phyloP scores from a whole-genome alignment of 257 asterid species.

The Lantana camara region DNA sequence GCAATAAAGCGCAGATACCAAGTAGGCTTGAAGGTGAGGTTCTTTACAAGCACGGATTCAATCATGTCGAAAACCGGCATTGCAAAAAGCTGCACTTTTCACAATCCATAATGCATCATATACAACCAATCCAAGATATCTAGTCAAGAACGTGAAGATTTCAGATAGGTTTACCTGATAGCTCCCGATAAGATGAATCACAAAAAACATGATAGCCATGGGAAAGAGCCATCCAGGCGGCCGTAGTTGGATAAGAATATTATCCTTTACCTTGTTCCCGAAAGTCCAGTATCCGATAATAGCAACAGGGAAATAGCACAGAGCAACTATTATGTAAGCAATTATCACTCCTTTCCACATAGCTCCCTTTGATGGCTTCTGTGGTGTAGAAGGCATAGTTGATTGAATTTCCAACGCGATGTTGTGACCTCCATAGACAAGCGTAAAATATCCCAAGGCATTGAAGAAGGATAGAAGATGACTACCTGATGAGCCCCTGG shows the following conservation, averaged over 20 bases:
- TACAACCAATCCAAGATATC: no score
- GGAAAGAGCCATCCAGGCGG: slow-evolving; percentile 29
- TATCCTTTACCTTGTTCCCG: slow-evolving; percentile 16
- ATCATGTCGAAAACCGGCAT: slow-evolving; percentile 42
- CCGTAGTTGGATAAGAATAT: slow-evolving; percentile 4
- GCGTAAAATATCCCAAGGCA: slow-evolving; percentile 19
- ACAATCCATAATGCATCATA: not conserved
- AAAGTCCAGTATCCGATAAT: no score
- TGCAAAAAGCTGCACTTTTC: slow-evolving; percentile 38
- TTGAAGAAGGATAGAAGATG: slow-evolving; percentile 12
- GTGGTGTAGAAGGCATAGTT: slow-evolving; percentile 21
- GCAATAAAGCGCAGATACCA: no score
- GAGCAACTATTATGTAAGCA: no score
- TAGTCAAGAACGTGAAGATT: not conserved
- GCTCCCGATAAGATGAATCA: slow-evolving; percentile 24
- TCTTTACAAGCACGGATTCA: no score
- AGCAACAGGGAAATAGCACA: no score
- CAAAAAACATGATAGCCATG: slow-evolving; percentile 28
- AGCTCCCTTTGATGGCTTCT: slow-evolving; percentile 26
- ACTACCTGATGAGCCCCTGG: not conserved
- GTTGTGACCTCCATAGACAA: no score
- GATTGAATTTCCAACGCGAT: no score
- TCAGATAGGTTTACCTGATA: slow-evolving; percentile 10
- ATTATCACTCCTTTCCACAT: slow-evolving; percentile 27
- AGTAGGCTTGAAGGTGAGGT: no score